Percentiles rank a stretch among this genome's conserved stretches.
These are phyloP conservation scores for Trichoderma guizhouense DNA, from an alignment of 2,329 filamentous ascomycete species.

Conservation along the genomic window DNA sequence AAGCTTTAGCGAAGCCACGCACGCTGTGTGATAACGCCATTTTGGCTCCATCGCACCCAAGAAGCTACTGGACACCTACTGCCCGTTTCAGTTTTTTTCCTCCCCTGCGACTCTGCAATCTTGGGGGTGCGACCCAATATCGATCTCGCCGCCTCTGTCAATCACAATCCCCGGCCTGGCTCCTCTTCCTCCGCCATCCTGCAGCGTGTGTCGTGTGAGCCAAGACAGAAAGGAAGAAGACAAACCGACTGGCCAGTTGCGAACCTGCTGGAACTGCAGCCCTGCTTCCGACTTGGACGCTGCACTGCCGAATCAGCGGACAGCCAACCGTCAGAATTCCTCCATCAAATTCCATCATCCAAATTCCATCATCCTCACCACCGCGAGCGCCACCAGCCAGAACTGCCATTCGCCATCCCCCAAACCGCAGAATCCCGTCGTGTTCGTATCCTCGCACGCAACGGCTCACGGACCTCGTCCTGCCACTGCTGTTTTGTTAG, in stretches of 20 bases:
- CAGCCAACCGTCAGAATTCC: not conserved
- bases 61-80: not conserved
- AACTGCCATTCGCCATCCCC: not conserved
- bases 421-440: not conserved
- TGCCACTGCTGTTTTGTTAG: not conserved
- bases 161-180: not conserved
- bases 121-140: not conserved
- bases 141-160: slow-evolving; percentile 2
- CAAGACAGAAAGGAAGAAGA: not conserved
- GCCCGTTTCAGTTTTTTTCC: not conserved
- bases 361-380: slow-evolving; percentile 9
- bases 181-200: not conserved
- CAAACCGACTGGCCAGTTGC: not conserved
- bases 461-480: not conserved
- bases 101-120: not conserved
- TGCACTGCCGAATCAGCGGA: not conserved
- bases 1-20: slow-evolving; percentile 18
- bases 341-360: not conserved
- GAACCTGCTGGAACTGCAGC: not conserved
- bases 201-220: slow-evolving; percentile 10
- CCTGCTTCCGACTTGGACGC: not conserved
- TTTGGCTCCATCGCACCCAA: slow-evolving; percentile 37
- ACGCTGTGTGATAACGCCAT: slow-evolving; percentile 36
- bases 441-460: slow-evolving; percentile 4
- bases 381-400: not conserved